A percentile compares a stretch with the other conserved stretches of the same genome.
Conservation (phyloP, 2,329 filamentous ascomycete genomes). For the Lomentospora prolificans region DNA sequence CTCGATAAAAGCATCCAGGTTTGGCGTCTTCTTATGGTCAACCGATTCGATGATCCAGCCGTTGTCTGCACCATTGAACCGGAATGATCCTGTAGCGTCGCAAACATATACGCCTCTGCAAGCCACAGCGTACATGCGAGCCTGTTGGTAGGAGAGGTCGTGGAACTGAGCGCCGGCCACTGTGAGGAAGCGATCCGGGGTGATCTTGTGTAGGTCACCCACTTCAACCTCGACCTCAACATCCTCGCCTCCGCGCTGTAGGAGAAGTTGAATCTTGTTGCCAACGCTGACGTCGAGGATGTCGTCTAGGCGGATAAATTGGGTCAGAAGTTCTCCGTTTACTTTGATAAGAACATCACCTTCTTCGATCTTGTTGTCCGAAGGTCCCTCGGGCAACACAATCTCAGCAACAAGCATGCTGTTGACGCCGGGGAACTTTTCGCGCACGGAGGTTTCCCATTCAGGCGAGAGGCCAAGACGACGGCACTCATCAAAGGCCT, state of each 20-base stretch:
- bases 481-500: constrained; percentile 94
- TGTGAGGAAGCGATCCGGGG: constrained; percentile 88
- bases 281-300: constrained; percentile 85
- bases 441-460: constrained; percentile 78
- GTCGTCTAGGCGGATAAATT: constrained; percentile 85
- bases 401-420: constrained; percentile 97
- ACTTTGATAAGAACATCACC: constrained; percentile 90
- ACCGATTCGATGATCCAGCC: constrained; percentile 92
- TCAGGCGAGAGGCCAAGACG: constrained; percentile 74
- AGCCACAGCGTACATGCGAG: constrained; percentile 87
- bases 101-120: constrained; percentile 91
- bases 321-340: constrained; percentile 84
- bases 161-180: constrained; percentile 94
- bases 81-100: constrained; percentile 89
- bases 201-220: constrained; percentile 86
- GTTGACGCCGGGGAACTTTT: constrained; percentile 81
- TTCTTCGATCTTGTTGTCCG: constrained; percentile 78
- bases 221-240: constrained; percentile 77
- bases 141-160: constrained; percentile 92
- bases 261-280: constrained; percentile 63
- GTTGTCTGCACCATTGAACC: constrained; percentile 80
- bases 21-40: constrained; percentile 82
- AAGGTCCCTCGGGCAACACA: constrained; percentile 82
- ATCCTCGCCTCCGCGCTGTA: constrained; percentile 84
- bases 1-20: constrained; percentile 80